phyloP scores from a whole-genome alignment of 2,329 filamentous ascomycete genomes.

The Diaporthe citrichinensis region DNA sequence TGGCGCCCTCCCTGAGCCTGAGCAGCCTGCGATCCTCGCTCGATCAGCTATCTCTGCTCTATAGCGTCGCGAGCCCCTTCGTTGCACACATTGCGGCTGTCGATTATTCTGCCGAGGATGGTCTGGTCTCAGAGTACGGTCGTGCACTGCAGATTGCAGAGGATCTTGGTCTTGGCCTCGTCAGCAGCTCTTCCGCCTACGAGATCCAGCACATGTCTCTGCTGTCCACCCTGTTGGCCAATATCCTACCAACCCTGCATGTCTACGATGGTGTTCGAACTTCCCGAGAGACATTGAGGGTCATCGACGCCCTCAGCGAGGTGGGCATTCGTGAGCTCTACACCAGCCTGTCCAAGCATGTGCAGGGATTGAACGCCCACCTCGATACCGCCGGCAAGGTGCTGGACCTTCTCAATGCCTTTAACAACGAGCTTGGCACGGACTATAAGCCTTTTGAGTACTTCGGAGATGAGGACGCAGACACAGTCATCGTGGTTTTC shows the following conservation, averaged over 20 bases:
- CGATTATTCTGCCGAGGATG: slow-evolving; percentile 80
- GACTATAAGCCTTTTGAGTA: slow-evolving; percentile 96
- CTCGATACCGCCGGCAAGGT: slow-evolving; percentile 80
- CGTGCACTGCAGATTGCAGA: slow-evolving; percentile 85
- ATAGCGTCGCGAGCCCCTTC: slow-evolving; percentile 92
- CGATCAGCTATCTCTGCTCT: slow-evolving; percentile 92
- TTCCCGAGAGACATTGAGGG: slow-evolving; percentile 78
- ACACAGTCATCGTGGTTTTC: slow-evolving; percentile 90
- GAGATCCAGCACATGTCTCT: slow-evolving; percentile 94
- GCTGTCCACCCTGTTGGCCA: slow-evolving; percentile 79
- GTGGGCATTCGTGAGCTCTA: slow-evolving; percentile 75
- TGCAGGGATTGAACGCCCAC: slow-evolving; percentile 75
- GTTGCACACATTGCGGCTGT: slow-evolving; percentile 93
- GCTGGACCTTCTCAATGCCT: slow-evolving; percentile 76
- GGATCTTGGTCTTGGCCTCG: slow-evolving; percentile 88
- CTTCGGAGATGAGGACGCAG: slow-evolving; percentile 83
- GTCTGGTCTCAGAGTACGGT: slow-evolving; percentile 89
- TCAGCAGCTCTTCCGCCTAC: slow-evolving; percentile 87
- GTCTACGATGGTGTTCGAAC: slow-evolving; percentile 84
- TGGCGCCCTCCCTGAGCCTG: slow-evolving; percentile 88
- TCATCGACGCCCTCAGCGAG: slow-evolving; percentile 79
- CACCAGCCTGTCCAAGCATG: slow-evolving; percentile 72
- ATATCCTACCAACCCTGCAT: slow-evolving; percentile 81
- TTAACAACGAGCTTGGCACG: slow-evolving; percentile 94
- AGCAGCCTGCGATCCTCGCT: slow-evolving; percentile 85